Conservation (phyloP, 768 basidiomycete genomes). For the Pulveroboletus sp. region DNA sequence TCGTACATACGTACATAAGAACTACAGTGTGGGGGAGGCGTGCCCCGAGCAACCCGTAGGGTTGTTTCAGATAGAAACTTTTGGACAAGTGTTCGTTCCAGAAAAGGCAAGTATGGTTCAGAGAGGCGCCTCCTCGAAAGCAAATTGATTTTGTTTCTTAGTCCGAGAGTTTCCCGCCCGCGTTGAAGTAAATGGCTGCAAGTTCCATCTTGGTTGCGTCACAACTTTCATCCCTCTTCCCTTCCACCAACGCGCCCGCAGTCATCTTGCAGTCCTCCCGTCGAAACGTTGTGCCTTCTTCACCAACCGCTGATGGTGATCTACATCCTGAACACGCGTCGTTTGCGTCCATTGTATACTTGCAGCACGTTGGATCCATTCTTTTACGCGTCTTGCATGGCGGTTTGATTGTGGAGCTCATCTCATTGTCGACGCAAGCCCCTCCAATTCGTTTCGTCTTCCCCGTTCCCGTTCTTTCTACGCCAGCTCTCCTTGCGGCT, state of each 20-base stretch:
- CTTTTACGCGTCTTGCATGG: slow-evolving; percentile 72
- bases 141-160: not conserved
- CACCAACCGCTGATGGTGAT: slow-evolving; percentile 36
- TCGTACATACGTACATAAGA: no score
- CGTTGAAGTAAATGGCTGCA: slow-evolving; percentile 21
- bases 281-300: slow-evolving; percentile 47
- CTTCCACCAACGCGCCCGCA: slow-evolving; percentile 46
- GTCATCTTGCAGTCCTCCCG: slow-evolving; percentile 58
- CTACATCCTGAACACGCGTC: slow-evolving; percentile 71
- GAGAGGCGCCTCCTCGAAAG: not conserved
- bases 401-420: slow-evolving; percentile 69
- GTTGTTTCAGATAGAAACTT: not conserved
- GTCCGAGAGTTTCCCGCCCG: not conserved
- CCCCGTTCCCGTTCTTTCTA: slow-evolving; percentile 60
- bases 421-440: slow-evolving; percentile 63
- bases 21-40: no score
- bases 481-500: slow-evolving; percentile 59
- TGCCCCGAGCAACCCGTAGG: no score
- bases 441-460: slow-evolving; percentile 75
- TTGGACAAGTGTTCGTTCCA: slow-evolving; percentile 3
- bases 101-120: slow-evolving; percentile 23
- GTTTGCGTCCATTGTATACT: slow-evolving; percentile 54
- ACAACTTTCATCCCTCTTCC: slow-evolving; percentile 62
- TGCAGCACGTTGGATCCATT: slow-evolving; percentile 57
- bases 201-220: slow-evolving; percentile 45